Evolutionary conservation across 2,329 filamentous ascomycete genomes (phyloP), one percentile per base, ranked within the genome.

Genomic region (Curvularia lunata): DNA sequence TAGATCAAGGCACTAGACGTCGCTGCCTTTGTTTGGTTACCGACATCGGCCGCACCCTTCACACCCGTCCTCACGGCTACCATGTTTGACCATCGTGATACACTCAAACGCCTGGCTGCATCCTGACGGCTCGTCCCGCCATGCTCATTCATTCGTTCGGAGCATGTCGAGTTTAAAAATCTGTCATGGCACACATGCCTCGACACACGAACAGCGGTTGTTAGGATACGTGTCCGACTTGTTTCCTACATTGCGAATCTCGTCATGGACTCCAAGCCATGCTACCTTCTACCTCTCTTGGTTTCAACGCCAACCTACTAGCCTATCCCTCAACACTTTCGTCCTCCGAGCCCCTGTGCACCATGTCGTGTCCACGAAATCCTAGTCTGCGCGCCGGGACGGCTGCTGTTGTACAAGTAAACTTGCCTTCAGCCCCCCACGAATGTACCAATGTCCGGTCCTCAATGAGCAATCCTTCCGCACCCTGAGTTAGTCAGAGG

Each of bases 11-110:
- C n/a, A 42, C 38, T 21, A 40, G 50, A 54, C 54, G 41, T 40
- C 37, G 43, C 57, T 48, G 32, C 51, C 62, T 55, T 47, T 41
- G 52, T 57, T 53, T 21, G 50, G 62, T 53, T 63, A 65, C 68
- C 69, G 63, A 71, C 65, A 63, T 71, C 63, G 66, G 63, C 62
- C 59, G 65, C 56, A 50, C 54, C 25, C 46, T 42, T 56, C 25
- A 56, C 55, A 48, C 27, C 27, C 27, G 27, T 30, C 7, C 27
- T 8, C 9, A 30, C 27, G 27, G 27, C 27, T 30, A 59, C 58
- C 68, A 65, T 60, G 56, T 62, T 52, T 41, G 48, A 43, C 13
- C 16, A 37, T 41, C 25, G 41, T 18, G 40, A 40, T n/a, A 34
- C 48, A 32, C 13, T 27, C 48, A 30, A 37, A 34, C 8, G 27